Conservation (phyloP, 2,329 filamentous ascomycete genomes). For the Monilinia vaccinii-corymbosi region DNA sequence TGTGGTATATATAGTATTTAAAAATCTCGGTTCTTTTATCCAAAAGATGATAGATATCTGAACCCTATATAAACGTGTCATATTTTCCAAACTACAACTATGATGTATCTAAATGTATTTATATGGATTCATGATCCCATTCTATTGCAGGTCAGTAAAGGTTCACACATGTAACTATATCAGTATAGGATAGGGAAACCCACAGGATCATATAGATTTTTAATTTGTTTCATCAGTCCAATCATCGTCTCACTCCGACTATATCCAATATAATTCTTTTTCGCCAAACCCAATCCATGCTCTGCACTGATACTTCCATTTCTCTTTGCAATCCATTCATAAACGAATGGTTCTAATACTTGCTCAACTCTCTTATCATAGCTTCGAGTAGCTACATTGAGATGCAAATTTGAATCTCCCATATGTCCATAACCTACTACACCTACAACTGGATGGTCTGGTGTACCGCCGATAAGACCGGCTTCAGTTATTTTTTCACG, state of each 20-base stretch:
- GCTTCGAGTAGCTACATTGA: slow-evolving; percentile 75
- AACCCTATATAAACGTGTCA: not conserved
- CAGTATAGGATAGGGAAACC: slow-evolving; percentile 32
- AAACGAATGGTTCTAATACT: slow-evolving; percentile 86
- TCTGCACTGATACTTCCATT: slow-evolving; percentile 94
- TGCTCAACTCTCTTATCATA: slow-evolving; percentile 86
- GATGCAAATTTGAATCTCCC: slow-evolving; percentile 91
- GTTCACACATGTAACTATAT: not conserved
- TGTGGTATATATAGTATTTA: not conserved
- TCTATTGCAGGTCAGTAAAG: not conserved
- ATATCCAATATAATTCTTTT: slow-evolving; percentile 93
- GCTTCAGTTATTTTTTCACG: slow-evolving; percentile 61
- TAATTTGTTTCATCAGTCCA: slow-evolving; percentile 88
- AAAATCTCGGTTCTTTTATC: not conserved
- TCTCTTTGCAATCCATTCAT: slow-evolving; percentile 87
- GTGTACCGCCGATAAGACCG: slow-evolving; percentile 68
- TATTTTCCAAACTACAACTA: not conserved
- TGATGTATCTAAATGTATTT: not conserved
- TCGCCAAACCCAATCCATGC: slow-evolving; percentile 86
- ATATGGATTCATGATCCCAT: slow-evolving; percentile 6
- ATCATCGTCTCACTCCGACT: slow-evolving; percentile 83
- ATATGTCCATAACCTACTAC: slow-evolving; percentile 98
- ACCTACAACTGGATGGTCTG: slow-evolving; percentile 69
- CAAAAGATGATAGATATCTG: not conserved
- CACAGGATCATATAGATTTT: slow-evolving; percentile 88